A percentile compares a stretch with the other conserved stretches of the same genome.
These are phyloP conservation scores for Priceomyces melissophilus DNA, from an alignment of 805 yeast species.

Conservation along the genomic window DNA sequence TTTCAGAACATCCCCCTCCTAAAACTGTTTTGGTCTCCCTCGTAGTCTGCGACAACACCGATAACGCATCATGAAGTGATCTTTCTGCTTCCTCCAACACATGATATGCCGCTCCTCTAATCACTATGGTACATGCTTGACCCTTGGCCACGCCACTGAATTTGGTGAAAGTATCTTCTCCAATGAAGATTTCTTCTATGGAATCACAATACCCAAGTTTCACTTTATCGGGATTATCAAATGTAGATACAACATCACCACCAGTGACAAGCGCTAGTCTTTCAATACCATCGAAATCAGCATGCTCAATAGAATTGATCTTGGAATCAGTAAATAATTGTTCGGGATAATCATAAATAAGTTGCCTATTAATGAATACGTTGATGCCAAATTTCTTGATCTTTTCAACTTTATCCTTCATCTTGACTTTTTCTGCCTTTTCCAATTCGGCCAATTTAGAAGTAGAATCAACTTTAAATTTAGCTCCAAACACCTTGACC, in stretches of 20 bases:
- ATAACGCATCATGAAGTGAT: conserved; percentile 86
- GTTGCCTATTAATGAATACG: conserved; percentile 91
- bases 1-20: conserved; percentile 89
- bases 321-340: conserved; percentile 84
- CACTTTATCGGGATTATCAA: conserved; percentile 85
- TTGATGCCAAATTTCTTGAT: conserved; percentile 84
- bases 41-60: conserved; percentile 93
- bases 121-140: conserved; percentile 91
- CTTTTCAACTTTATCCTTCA: conserved; percentile 85
- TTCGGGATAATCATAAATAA: conserved; percentile 97
- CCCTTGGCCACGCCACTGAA: conserved; percentile 96
- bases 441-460: conserved; percentile 91
- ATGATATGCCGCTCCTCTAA: conserved; percentile 58
- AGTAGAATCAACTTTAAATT: conserved; percentile 93
- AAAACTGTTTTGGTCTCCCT: conserved; percentile 85
- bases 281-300: conserved; percentile 97
- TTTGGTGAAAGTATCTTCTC: conserved; percentile 86
- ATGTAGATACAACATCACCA: conserved; percentile 96
- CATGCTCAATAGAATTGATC: conserved; percentile 93
- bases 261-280: conserved; percentile 95
- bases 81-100: conserved; percentile 48
- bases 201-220: conserved; percentile 83
- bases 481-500: conserved; percentile 96
- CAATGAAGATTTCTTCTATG: conserved; percentile 90
- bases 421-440: conserved; percentile 89